Evolutionary conservation across 257 asterid genomes (phyloP), one percentile per base, ranked within the genome.

Genomic region (Ocimum tenuiflorum): DNA sequence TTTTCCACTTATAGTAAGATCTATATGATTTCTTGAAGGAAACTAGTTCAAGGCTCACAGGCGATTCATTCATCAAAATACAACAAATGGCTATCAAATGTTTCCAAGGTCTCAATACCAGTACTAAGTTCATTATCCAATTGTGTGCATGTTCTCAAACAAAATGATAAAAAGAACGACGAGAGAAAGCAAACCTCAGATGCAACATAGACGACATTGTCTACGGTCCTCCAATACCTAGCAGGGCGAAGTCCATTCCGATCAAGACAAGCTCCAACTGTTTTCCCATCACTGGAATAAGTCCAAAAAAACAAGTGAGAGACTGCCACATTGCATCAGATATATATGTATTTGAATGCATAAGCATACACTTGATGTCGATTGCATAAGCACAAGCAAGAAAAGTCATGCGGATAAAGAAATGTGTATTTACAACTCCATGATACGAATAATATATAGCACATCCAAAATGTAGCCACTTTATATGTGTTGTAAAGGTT

Each of bases 171-270:
- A 73, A 55, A 8, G 47, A 50, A 63, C 38, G 50, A 43, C 63
- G 48, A 62, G 60, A 70, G 51, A 3, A 71, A 60, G 70, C 85
- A 66, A 74, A 87, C 98, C 99, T 94, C 99, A 72, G 99, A 94
- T 73, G 99, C 99, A 62, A 94, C 99, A 60, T 94, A 94, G 74
- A 94, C 99, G 67, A 86, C 77, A 73, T 94, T 94, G 82, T 94
- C 99, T 55, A 75, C 75, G 29, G 99, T 94, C 75, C 95, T 82
- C 99, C 99, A 94, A 71, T 94, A 94, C 81, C 99, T 89, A 58
- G 99, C 99, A 60, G 99, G 99, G 55, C 99, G 99, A 75, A 94
- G 95, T 59, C 99, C 99, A 71, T 94, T 94, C 49, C 99, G 97
- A 75, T 94, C 99, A 54, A 94, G 94, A 82, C 95, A 86, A 81